Percentiles rank a stretch among this genome's conserved stretches.
phyloP scores from a whole-genome alignment of 2,329 filamentous ascomycete genomes.

The Fusarium sp. region DNA sequence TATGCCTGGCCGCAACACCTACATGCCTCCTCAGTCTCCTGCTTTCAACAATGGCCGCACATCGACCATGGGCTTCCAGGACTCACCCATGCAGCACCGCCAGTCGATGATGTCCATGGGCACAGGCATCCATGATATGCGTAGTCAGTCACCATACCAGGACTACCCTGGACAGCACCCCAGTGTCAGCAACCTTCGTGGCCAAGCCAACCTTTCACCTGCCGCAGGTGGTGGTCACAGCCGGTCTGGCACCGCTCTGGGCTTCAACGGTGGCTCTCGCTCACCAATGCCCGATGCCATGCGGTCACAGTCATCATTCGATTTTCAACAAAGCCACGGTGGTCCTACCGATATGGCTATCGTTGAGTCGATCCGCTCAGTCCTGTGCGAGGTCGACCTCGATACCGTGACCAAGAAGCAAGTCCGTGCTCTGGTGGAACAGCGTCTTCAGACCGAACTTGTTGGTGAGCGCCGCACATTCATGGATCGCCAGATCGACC shows the following conservation, averaged over 20 bases:
- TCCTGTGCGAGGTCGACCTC: conserved; percentile 88
- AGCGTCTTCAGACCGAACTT: conserved; percentile 90
- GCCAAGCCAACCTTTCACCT: conserved; percentile 62
- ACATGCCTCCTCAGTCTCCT: conserved; percentile 87
- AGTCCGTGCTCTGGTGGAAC: conserved; percentile 89
- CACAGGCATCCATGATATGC: conserved; percentile 59
- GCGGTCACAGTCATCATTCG: conserved; percentile 67
- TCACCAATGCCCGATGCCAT: conserved; percentile 61
- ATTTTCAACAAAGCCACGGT: conserved; percentile 69
- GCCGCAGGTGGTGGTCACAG: conserved; percentile 52
- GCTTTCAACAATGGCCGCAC: conserved; percentile 70
- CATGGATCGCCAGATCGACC: conserved; percentile 93
- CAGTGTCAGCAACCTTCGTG: conserved; percentile 72
- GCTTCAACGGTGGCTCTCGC: conserved; percentile 62
- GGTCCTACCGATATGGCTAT: conserved; percentile 86
- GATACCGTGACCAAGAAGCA: conserved; percentile 99
- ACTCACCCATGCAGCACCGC: conserved; percentile 64
- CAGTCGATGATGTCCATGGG: conserved; percentile 80
- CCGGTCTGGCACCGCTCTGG: conserved; percentile 61
- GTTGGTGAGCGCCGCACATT: conserved; percentile 87
- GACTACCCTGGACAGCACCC: conserved; percentile 64
- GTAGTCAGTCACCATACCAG: conserved; percentile 69
- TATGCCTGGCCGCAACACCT: conserved; percentile 78
- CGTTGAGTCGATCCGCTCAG: conserved; percentile 84
- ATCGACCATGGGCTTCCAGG: conserved; percentile 57